Percentiles rank a stretch among this genome's conserved stretches.
phyloP scores from a whole-genome alignment of 257 asterid species.

The Rubia yunnanensis region DNA sequence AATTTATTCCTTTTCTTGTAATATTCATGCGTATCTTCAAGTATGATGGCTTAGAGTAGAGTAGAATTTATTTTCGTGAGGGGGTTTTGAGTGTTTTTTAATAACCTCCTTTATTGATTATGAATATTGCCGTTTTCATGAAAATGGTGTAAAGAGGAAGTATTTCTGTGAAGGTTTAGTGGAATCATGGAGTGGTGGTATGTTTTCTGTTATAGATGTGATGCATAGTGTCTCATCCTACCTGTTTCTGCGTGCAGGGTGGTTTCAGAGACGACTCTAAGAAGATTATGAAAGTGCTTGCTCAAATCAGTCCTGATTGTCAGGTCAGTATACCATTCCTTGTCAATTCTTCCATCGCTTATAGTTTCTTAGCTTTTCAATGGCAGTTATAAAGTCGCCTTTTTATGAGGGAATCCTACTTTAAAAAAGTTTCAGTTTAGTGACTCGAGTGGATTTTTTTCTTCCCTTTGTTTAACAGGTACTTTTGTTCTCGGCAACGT shows the following conservation, averaged over 20 bases:
- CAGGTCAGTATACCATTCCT: slow-evolving; percentile 46
- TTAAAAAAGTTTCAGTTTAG: not conserved
- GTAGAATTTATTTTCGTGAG: too few relatives aligned
- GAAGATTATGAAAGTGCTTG: slow-evolving; percentile 56
- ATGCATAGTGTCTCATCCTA: not conserved
- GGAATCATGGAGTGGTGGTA: not conserved
- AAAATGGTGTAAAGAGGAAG: not conserved
- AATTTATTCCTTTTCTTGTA: not conserved
- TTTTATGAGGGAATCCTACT: not conserved
- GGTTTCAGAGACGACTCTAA: slow-evolving; percentile 79
- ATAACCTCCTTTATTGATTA: not conserved
- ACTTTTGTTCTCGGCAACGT: slow-evolving; percentile 53
- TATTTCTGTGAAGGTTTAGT: not conserved
- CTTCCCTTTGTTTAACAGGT: slow-evolving; percentile 20
- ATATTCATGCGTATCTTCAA: not conserved
- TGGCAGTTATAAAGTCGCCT: not conserved
- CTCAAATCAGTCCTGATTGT: slow-evolving; percentile 41
- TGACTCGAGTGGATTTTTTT: not conserved
- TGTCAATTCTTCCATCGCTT: not conserved
- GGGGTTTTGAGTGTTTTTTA: not conserved
- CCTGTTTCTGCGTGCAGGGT: slow-evolving; percentile 32
- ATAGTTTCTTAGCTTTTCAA: not conserved
- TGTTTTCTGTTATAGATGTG: not conserved
- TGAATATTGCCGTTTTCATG: not conserved
- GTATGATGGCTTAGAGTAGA: too few relatives aligned